A percentile compares a stretch with the other conserved stretches of the same genome.
Evolutionary conservation across 257 asterid genomes (phyloP).

Genomic region (Salvia splendens): DNA sequence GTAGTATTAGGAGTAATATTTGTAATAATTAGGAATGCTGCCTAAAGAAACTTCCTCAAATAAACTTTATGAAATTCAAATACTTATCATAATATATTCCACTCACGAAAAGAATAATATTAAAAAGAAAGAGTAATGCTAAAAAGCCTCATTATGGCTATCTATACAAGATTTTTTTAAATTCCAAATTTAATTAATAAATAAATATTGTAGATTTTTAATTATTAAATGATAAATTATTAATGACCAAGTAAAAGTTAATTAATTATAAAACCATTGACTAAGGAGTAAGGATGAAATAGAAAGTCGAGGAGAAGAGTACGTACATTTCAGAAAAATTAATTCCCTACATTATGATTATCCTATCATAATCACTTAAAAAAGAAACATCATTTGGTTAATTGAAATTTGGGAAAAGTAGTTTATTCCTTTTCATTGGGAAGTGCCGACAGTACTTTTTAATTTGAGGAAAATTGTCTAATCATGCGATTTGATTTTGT

Average conservation of each 20-base stretch:
- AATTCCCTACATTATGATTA: constrained; percentile 35
- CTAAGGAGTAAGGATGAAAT: constrained; percentile 27
- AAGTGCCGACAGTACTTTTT: constrained; percentile 26
- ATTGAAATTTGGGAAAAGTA: constrained; percentile 16
- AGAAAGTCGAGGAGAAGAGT: constrained; percentile 17
- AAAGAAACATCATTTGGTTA: constrained; percentile 35
- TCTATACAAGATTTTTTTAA: no score
- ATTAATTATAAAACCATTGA: constrained; percentile 30
- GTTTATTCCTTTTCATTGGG: constrained; percentile 12
- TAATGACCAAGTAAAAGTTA: constrained; percentile 26
- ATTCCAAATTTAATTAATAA: no score
- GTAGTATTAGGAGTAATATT: neutral
- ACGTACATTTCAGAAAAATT: constrained; percentile 13
- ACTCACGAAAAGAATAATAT: neutral
- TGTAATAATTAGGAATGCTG: constrained; percentile 16
- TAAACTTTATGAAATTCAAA: neutral
- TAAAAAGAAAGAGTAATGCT: no score
- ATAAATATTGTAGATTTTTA: no score
- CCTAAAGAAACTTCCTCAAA: neutral
- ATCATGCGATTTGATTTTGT: neutral
- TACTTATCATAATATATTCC: constrained; percentile 1
- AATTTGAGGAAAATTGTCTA: neutral
- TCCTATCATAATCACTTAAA: constrained; percentile 43
- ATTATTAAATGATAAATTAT: no score
- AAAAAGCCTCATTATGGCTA: no score